Conservation (phyloP, 2,329 filamentous ascomycete species). For the Salinomyces thailandicus region DNA sequence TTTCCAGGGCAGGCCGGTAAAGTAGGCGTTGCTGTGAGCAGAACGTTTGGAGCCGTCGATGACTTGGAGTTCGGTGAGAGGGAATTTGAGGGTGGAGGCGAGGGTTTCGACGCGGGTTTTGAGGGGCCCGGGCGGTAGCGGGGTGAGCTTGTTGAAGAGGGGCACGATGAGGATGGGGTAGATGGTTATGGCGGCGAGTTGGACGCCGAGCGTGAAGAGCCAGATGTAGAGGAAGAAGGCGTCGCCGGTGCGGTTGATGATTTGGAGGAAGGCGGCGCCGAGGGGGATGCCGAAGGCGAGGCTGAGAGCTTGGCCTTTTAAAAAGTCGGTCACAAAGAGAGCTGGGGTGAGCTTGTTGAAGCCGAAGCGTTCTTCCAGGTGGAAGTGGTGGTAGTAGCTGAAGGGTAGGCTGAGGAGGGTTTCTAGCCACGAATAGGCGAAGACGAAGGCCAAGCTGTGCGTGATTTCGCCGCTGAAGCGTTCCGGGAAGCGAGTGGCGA, state of each 20-base stretch:
- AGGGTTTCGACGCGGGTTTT: conserved; percentile 82
- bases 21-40: conserved; percentile 85
- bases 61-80: conserved; percentile 83
- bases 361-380: conserved; percentile 90
- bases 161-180: conserved; percentile 92
- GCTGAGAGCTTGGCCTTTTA: conserved; percentile 80
- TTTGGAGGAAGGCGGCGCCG: conserved; percentile 82
- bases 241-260: conserved; percentile 86
- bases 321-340: conserved; percentile 78
- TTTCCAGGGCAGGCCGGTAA: conserved; percentile 97
- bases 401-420: conserved; percentile 69
- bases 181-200: conserved; percentile 90
- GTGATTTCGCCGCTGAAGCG: conserved; percentile 80
- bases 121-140: conserved; percentile 73
- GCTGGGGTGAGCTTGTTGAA: conserved; percentile 97
- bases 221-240: conserved; percentile 98
- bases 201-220: conserved; percentile 79
- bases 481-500: conserved; percentile 39
- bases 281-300: conserved; percentile 76
- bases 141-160: conserved; percentile 95
- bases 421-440: conserved; percentile 73
- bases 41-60: conserved; percentile 87
- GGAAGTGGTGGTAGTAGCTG: conserved; percentile 86
- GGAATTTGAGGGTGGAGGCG: conserved; percentile 76
- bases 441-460: conserved; percentile 85